Conservation (phyloP, 805 yeast genomes). For the Wickerhamiella shivajii region DNA sequence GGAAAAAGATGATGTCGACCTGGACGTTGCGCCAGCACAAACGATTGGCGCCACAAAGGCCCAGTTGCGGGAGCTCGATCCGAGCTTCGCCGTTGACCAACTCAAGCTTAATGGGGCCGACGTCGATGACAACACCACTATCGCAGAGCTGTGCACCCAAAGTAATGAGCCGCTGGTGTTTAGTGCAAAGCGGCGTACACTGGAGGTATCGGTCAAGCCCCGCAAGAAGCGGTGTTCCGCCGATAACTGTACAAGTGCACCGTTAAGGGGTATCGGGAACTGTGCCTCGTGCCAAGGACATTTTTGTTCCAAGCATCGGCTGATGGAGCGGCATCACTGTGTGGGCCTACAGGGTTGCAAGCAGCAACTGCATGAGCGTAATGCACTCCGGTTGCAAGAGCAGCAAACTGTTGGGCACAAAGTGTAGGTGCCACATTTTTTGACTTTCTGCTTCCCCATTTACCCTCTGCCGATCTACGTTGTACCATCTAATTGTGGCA, state of each 20-base stretch:
- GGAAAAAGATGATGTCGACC: conserved; percentile 15
- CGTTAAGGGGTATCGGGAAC: conserved; percentile 57
- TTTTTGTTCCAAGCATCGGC: conserved; percentile 74
- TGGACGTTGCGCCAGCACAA: conserved; percentile 19
- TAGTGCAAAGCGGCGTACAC: conserved; percentile 19
- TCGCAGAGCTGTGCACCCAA: conserved; percentile 19
- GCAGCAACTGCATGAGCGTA: conserved; percentile 68
- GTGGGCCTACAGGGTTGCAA: conserved; percentile 65
- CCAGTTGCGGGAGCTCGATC: conserved; percentile 20
- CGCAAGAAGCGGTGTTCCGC: conserved; percentile 38
- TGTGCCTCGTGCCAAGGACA: conserved; percentile 75
- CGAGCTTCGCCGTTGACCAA: conserved; percentile 19
- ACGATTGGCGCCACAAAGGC: conserved; percentile 24
- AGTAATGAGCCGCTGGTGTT: conserved; percentile 20
- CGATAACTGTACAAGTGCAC: conserved; percentile 45
- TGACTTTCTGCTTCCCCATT: no score
- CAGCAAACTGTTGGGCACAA: no score
- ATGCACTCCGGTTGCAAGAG: conserved; percentile 66
- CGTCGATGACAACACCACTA: conserved; percentile 22
- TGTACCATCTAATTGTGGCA: no score
- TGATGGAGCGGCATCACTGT: conserved; percentile 74
- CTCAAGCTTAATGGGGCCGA: conserved; percentile 19
- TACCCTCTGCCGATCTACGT: no score
- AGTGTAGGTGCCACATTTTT: no score
- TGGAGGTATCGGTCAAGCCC: conserved; percentile 23